Base-by-base conservation (phyloP, 2,329 filamentous ascomycete genomes). In the Penicillium fuscoglaucum region DNA sequence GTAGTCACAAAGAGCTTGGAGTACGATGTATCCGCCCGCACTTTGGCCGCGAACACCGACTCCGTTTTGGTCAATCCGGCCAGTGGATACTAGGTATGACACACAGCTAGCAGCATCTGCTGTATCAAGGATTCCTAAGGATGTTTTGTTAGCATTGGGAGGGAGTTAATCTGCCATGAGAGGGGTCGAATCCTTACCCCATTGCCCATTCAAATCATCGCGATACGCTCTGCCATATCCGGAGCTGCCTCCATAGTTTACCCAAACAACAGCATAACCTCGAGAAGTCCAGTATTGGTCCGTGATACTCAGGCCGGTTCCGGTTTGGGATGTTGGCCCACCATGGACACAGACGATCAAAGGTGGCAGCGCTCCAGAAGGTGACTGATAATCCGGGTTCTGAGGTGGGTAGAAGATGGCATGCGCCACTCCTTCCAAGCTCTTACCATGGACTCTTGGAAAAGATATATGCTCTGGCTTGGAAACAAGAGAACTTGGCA, bases 221-320 rank as follows among this genome's bases (percentile, higher is more conserved):
- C 81, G 76, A 61, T 83, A 84, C 4, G 71, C 69, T 8, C 77
- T 72, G 0, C 82, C 81, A 63, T 83, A 80, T 4, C 78, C 81
- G 0, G 75, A 78, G 1, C 79, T 82, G n/a, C 82, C 82, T 3
- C 74, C 76, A 63, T 83, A 82, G 65, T 84, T 84, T 26, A 83
- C 69, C 17, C 73, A 71, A 10, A 81, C 74, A 52, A 77, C 78
- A 2, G 80, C 81, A 59, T 80, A 84, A 3, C 82, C 82, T 24
- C 82, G 72, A 7, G 80, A 79, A 0, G 81, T 83, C 62, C 78
- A 83, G 61, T 82, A 83, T 61, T 84, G 82, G 5, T 72, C 72
- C 10, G 68, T 66, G 3, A 81, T 68, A 12, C 71, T 69, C 1
- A 84, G 71, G 0, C 80, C 80, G 0, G 77, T 74, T 1, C 76